phyloP scores from a whole-genome alignment of 2,329 filamentous ascomycete genomes.

The Cladophialophora chaetospira region DNA sequence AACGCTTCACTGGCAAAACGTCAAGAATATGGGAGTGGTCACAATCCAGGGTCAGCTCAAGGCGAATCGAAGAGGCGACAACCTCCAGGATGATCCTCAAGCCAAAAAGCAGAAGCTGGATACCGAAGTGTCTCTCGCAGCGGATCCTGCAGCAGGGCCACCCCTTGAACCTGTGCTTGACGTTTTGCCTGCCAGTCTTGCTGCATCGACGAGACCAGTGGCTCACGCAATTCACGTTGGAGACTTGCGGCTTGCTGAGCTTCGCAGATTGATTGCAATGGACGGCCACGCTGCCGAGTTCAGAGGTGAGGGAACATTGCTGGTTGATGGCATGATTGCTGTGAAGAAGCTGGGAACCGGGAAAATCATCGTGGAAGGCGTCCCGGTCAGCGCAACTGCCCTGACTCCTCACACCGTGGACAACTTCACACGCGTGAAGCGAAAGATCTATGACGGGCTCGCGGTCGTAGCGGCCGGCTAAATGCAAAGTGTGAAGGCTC shows the following conservation, averaged over 20 bases:
- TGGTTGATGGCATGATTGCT: constrained; percentile 85
- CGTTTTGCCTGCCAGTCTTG: constrained; percentile 61
- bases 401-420: constrained; percentile 54
- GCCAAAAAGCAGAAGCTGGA: constrained; percentile 55
- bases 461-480: constrained; percentile 81
- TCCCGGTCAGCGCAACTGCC: constrained; percentile 56
- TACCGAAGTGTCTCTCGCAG: constrained; percentile 44
- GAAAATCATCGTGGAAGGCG: constrained; percentile 82
- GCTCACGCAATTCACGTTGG: constrained; percentile 92
- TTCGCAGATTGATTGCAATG: constrained; percentile 79
- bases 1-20: constrained; percentile 90
- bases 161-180: constrained; percentile 56
- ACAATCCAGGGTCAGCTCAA: constrained; percentile 79
- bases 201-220: constrained; percentile 72
- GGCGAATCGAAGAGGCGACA: constrained; percentile 46
- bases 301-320: constrained; percentile 83
- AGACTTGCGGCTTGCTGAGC: constrained; percentile 83
- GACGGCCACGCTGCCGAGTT: constrained; percentile 89
- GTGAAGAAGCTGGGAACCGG: constrained; percentile 88
- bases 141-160: neutral
- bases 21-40: constrained; percentile 84
- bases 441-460: constrained; percentile 88
- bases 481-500: constrained; percentile 16
- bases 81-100: constrained; percentile 47
- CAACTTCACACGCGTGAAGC: constrained; percentile 84